These are phyloP conservation scores for Hypoxylon trugodes DNA, from an alignment of 495 filamentous ascomycete genomes.

Conservation along the genomic window DNA sequence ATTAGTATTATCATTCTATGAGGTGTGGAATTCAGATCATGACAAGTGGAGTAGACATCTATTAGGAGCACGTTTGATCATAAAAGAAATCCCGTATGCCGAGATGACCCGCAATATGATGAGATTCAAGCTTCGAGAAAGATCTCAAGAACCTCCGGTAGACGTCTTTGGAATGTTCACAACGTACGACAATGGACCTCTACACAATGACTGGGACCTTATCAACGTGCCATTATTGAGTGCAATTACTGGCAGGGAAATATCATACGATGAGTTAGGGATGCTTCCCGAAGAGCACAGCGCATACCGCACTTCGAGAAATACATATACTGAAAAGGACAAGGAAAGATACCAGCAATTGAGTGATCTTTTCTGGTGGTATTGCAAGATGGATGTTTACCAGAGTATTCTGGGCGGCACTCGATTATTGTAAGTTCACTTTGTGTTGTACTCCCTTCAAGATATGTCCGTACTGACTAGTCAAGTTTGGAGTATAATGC, in stretches of 20 bases:
- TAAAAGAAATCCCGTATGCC: conserved; percentile 82
- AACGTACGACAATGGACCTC: conserved; percentile 34
- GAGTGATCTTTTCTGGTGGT: conserved; percentile 97
- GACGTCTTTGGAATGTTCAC: conserved; percentile 35
- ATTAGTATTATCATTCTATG: conserved; percentile 89
- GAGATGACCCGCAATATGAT: conserved; percentile 73
- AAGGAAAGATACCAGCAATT: conserved; percentile 81
- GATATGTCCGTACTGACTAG: conserved; percentile 30
- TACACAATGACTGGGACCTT: conserved; percentile 43
- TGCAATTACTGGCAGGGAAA: conserved; percentile 47
- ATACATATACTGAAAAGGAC: conserved; percentile 70
- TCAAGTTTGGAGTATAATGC: conserved; percentile 77
- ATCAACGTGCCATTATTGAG: conserved; percentile 51
- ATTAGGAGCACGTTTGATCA: conserved; percentile 80
- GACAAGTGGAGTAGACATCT: conserved; percentile 95
- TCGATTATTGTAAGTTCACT: conserved; percentile 74
- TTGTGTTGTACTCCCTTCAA: conserved; percentile 4
- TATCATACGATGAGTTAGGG: conserved; percentile 47
- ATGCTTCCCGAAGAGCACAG: conserved; percentile 41
- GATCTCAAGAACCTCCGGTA: conserved; percentile 36
- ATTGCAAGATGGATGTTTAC: conserved; percentile 88
- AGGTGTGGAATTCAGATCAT: conserved; percentile 94
- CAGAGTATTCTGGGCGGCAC: conserved; percentile 91
- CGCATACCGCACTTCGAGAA: conserved; percentile 36
- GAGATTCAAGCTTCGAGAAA: conserved; percentile 60